These are phyloP conservation scores for Amanita jacksonii DNA, from an alignment of 768 basidiomycete genomes.

Conservation along the genomic window DNA sequence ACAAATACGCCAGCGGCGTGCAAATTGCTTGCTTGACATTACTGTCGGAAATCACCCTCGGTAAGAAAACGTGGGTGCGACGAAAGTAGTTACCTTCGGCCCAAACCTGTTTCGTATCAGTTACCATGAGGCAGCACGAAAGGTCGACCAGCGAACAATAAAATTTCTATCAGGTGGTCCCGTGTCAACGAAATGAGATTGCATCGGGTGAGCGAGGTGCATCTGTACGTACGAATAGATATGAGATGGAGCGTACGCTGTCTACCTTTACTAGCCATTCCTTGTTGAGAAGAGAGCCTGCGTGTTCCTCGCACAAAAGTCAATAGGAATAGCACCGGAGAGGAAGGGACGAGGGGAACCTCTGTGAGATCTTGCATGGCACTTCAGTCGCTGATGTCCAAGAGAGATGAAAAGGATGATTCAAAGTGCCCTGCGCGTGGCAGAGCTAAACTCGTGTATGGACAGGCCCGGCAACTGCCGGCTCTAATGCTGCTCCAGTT, in stretches of 20 bases:
- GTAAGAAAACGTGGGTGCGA: background rate
- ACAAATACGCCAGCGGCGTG: slow-evolving; percentile 60
- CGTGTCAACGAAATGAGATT: too few species aligned
- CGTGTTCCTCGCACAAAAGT: slow-evolving; percentile 35
- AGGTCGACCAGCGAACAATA: slow-evolving; percentile 43
- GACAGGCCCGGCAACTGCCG: slow-evolving; percentile 5
- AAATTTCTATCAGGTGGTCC: slow-evolving; percentile 53
- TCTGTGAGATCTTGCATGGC: slow-evolving; percentile 44
- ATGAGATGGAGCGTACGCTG: slow-evolving; percentile 48
- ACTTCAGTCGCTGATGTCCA: too few species aligned
- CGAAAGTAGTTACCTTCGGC: slow-evolving; percentile 46
- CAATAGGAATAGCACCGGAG: slow-evolving; percentile 9
- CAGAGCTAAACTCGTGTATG: too few species aligned
- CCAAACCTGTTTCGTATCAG: slow-evolving; percentile 71
- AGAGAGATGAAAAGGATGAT: too few species aligned
- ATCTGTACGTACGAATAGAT: slow-evolving; percentile 57
- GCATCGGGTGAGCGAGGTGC: background rate
- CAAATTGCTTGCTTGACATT: slow-evolving; percentile 45
- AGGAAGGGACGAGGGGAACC: slow-evolving; percentile 19
- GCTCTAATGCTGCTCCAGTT: background rate
- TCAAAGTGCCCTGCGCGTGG: too few species aligned
- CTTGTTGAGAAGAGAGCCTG: slow-evolving; percentile 46
- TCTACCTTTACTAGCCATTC: slow-evolving; percentile 73
- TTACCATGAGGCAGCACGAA: slow-evolving; percentile 52
- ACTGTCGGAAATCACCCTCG: slow-evolving; percentile 23